Evolutionary conservation across 1,284 basidiomycete genomes (phyloP).

Genomic region (Malassezia slooffiae): DNA sequence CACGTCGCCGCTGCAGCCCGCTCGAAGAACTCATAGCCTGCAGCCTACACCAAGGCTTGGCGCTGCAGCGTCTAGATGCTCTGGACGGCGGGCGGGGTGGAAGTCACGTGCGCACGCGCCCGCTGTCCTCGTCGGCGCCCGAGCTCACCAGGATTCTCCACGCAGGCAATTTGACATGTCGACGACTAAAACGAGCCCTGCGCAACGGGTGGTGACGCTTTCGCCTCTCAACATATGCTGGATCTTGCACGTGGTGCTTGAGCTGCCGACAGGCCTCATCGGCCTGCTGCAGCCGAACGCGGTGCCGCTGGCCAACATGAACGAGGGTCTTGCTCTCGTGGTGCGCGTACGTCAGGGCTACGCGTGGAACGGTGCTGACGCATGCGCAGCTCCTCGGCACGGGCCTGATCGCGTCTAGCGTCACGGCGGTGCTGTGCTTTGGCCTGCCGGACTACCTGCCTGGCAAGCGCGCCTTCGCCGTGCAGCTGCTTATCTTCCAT

Average conservation of each 20-base stretch:
- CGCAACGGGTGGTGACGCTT: neutral
- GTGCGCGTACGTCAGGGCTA: constrained; percentile 8
- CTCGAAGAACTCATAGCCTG: constrained; percentile 4
- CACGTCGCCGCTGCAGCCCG: constrained; percentile 13
- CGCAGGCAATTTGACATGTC: too few species aligned
- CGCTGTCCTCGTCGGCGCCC: too few species aligned
- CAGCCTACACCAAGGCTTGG: too few species aligned
- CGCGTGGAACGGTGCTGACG: neutral
- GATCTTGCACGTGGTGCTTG: constrained; percentile 12
- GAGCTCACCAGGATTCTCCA: too few species aligned
- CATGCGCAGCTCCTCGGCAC: constrained; percentile 7
- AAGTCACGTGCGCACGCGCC: too few species aligned
- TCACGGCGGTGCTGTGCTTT: constrained; percentile 21
- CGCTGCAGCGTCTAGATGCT: too few species aligned
- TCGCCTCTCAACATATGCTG: constrained; percentile 15
- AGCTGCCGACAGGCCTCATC: constrained; percentile 8
- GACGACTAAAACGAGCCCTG: too few species aligned
- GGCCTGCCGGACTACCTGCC: constrained; percentile 60
- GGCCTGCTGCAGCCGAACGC: neutral
- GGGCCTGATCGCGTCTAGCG: neutral
- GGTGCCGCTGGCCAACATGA: neutral
- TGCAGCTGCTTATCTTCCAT: constrained; percentile 66
- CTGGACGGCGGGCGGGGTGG: too few species aligned
- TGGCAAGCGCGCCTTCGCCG: constrained; percentile 67
- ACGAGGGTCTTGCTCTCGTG: neutral